These are phyloP conservation scores for Aegilops sharonensis DNA, from an alignment of 176 grass and related monocot genomes.

Conservation along the genomic window DNA sequence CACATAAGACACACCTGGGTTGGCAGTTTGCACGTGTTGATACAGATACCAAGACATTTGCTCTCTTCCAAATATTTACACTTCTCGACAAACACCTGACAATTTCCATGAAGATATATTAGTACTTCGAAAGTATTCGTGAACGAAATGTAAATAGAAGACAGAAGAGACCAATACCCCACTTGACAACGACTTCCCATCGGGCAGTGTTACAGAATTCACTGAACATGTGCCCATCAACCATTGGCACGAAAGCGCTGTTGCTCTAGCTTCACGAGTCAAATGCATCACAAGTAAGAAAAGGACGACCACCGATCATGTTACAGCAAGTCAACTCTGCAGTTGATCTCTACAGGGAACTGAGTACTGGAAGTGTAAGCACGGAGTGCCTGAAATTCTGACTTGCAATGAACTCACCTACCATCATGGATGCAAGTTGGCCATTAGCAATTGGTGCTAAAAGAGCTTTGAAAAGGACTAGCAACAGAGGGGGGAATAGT, in stretches of 20 bases:
- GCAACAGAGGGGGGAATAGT: constrained; percentile 70
- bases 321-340: neutral
- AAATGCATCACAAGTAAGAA: neutral
- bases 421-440: constrained; percentile 69
- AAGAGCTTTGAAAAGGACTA: constrained; percentile 80
- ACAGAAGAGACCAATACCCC: constrained; percentile 54
- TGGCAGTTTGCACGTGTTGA: constrained; percentile 92
- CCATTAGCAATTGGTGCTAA: constrained; percentile 70
- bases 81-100: constrained; percentile 72
- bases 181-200: constrained; percentile 66
- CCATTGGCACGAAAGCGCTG: constrained; percentile 85
- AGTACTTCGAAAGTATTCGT: neutral
- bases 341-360: neutral
- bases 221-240: constrained; percentile 82
- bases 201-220: constrained; percentile 60
- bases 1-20: constrained; percentile 57
- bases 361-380: neutral
- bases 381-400: neutral
- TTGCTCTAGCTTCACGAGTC: constrained; percentile 75
- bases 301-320: neutral
- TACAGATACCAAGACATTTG: constrained; percentile 88
- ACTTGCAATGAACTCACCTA: constrained; percentile 46
- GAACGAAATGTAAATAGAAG: neutral
- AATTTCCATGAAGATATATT: constrained; percentile 1
- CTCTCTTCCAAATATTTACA: constrained; percentile 94